These are phyloP conservation scores for Aspergillus sp. DNA, from an alignment of 2,329 filamentous ascomycete species.

Conservation along the genomic window DNA sequence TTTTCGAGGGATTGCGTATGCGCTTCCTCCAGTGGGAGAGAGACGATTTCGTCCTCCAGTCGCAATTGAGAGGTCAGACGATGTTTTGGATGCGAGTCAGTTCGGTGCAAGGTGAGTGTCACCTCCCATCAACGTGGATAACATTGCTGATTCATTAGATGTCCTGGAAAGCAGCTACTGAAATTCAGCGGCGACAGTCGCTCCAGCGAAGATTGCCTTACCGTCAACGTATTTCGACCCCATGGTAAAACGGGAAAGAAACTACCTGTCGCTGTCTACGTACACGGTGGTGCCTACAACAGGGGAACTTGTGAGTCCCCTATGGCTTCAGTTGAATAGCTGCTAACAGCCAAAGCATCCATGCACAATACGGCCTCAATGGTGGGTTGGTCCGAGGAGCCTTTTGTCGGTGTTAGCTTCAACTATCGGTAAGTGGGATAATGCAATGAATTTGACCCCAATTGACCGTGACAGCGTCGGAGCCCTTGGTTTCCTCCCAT, in stretches of 20 bases:
- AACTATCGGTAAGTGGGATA: conserved; percentile 30
- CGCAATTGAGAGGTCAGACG: conserved; percentile 14
- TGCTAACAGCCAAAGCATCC: conserved; percentile 5
- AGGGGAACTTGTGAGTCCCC: conserved; percentile 1
- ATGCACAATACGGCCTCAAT: conserved; percentile 56
- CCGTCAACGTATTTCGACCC: conserved; percentile 36
- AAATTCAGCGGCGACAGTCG: conserved; percentile 43
- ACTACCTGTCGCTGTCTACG: conserved; percentile 36
- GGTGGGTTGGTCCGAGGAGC: conserved; percentile 47
- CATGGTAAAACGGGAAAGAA: conserved; percentile 12
- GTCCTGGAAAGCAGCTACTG: conserved; percentile 42
- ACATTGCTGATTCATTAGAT: conserved; percentile 1
- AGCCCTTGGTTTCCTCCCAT: conserved; percentile 60
- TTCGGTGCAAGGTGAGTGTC: conserved; percentile 21
- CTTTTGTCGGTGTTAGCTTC: conserved; percentile 41
- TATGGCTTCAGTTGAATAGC: too few species aligned
- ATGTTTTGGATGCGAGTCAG: conserved; percentile 29
- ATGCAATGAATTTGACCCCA: neutral
- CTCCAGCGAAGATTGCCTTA: conserved; percentile 41
- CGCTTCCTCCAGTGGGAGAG: conserved; percentile 41
- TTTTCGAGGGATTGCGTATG: conserved; percentile 48
- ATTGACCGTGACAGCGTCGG: conserved; percentile 23
- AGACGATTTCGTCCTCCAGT: conserved; percentile 39
- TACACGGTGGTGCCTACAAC: conserved; percentile 38
- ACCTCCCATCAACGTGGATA: neutral